These are phyloP conservation scores for Carallia brachiata DNA, from an alignment of 345 rosid genomes.

Conservation along the genomic window DNA sequence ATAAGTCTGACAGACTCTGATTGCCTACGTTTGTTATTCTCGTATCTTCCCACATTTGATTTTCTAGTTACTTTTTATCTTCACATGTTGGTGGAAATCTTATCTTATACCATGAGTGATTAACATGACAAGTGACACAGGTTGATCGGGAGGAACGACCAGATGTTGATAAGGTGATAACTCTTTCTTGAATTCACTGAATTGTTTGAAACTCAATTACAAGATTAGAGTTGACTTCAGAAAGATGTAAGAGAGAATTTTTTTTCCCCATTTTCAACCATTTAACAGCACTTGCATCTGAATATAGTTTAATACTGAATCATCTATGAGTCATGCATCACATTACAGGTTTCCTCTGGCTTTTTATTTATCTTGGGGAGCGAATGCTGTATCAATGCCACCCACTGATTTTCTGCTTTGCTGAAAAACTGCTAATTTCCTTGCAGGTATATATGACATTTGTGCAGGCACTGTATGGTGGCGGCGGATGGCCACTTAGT, in stretches of 20 bases:
- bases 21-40: neutral
- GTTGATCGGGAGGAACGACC: slow-evolving; percentile 97
- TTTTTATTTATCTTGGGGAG: neutral
- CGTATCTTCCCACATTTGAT: neutral
- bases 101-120: neutral
- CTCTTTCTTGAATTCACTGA: neutral
- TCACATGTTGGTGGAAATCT: no score
- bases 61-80: neutral
- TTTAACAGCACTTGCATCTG: neutral
- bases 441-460: slow-evolving; percentile 91
- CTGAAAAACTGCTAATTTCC: slow-evolving; percentile 1
- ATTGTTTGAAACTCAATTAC: neutral
- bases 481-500: slow-evolving; percentile 94
- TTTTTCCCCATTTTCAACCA: neutral
- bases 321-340: no score
- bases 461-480: slow-evolving; percentile 82
- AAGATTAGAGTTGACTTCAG: neutral
- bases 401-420: neutral
- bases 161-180: slow-evolving; percentile 85
- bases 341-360: neutral
- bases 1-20: neutral
- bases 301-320: no score
- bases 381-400: neutral
- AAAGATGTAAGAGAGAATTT: neutral
- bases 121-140: slow-evolving; percentile 39